Evolutionary conservation across 176 grass and related monocot species (phyloP).

Genomic region (Cenchrus americanus): DNA sequence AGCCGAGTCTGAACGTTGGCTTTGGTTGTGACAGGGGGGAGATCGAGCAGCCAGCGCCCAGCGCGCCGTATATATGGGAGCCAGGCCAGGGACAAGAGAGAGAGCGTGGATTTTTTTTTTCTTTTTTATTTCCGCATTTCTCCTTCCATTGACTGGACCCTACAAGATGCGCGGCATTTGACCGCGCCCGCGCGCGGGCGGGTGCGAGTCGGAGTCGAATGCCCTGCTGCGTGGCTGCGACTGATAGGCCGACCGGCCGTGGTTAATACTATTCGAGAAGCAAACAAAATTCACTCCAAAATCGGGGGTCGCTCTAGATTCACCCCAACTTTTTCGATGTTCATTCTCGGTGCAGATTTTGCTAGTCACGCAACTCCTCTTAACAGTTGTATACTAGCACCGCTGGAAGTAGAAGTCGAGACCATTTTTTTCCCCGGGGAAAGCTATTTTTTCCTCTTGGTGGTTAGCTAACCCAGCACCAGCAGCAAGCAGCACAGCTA

Average conservation of each 20-base stretch:
- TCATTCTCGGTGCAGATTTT: neutral
- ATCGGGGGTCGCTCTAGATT: neutral
- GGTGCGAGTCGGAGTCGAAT: neutral
- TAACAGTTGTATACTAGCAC: neutral
- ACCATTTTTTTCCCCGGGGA: neutral
- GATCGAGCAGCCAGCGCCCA: neutral
- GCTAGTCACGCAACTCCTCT: neutral
- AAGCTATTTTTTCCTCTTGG: neutral
- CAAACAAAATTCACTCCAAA: neutral
- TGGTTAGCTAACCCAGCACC: constrained; percentile 24
- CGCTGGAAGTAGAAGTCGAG: neutral
- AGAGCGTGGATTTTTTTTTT: neutral
- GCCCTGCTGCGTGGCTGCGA: neutral
- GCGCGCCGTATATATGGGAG: constrained; percentile 51
- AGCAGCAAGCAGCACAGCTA: too few species aligned
- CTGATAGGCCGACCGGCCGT: neutral
- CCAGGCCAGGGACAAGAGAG: neutral
- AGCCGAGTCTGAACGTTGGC: neutral
- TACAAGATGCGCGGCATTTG: constrained; percentile 13
- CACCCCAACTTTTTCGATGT: neutral
- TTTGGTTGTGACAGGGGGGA: neutral
- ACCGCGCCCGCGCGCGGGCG: neutral
- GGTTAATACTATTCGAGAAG: neutral
- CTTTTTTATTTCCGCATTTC: neutral
- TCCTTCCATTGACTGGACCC: constrained; percentile 43